Evolutionary conservation across 2,329 filamentous ascomycete species (phyloP), one percentile per base, ranked within the genome.

Genomic region (Fusarium sulawesiense): DNA sequence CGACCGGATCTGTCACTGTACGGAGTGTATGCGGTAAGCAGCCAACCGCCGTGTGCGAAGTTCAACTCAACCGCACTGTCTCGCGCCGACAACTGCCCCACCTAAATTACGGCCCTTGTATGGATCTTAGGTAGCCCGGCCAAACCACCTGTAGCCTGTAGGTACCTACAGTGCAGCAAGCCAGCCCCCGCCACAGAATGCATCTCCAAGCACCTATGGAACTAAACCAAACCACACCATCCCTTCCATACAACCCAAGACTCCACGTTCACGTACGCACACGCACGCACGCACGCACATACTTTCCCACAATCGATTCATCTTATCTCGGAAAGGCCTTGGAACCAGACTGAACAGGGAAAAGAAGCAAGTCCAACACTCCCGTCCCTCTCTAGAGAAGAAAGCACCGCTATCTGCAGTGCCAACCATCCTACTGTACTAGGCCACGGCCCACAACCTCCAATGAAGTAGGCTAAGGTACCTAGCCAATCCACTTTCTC

Each of bases 31-130:
- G 18, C 16, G 7, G 7, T 16, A 16, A 20, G 8, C 3, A 6
- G 7, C 20, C 25, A 14, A 6, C 3, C 3, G 11, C 4, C 13
- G 3, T 53, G 67, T 70, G 50, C 41, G 54, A 70, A 47, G 6
- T 7, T 6, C 2, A 10, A n/a, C 67, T 70, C 67, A 70, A 71
- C 67, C 67, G 67, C 67, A 70, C 67, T 71, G 67, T 68, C 18
- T 41, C 16, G 20, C 54, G 46, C 67, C 67, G 67, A 70, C 54
- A 64, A 64, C 57, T 47, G 63, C 42, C 42, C 60, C 66, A 63
- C 66, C 54, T 27, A 50, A 40, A 20, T 14, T 27, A 34, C 40
- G 49, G 32, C 21, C 34, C 34, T 37, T 37, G 34, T 37, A 11
- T 29, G 27, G 27, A 29, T 29, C 27, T 29, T 29, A 29, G 27